Percentiles rank a stretch among this genome's conserved stretches.
These are phyloP conservation scores for Bretschneidera sinensis DNA, from an alignment of 345 rosid species.

Conservation along the genomic window DNA sequence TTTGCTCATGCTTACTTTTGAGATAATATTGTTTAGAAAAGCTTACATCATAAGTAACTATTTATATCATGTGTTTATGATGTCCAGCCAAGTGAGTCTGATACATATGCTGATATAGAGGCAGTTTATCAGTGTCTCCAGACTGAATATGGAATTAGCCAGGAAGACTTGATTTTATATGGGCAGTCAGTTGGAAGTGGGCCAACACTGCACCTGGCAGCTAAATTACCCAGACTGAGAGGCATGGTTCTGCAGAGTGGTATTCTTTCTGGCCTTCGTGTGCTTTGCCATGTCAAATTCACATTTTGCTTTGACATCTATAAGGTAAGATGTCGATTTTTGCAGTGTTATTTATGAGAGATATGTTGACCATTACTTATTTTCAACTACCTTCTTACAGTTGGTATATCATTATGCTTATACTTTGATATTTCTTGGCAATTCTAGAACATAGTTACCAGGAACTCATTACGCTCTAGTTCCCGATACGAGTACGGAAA, in stretches of 20 bases:
- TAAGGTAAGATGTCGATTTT: constrained; percentile 36
- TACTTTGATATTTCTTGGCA: too few relatives aligned
- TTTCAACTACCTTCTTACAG: not conserved
- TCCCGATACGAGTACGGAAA: too few relatives aligned
- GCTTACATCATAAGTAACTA: not conserved
- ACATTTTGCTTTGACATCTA: constrained; percentile 87
- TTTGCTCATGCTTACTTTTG: not conserved
- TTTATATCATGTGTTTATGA: constrained; percentile 9
- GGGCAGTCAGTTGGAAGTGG: constrained; percentile 99
- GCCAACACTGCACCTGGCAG: constrained; percentile 91
- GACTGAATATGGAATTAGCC: constrained; percentile 86
- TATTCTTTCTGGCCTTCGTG: constrained; percentile 99
- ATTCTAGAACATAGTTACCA: too few relatives aligned
- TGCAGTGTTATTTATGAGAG: not conserved
- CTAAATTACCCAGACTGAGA: constrained; percentile 90
- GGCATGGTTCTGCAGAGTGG: constrained; percentile 97
- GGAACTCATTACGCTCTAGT: too few relatives aligned
- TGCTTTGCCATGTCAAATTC: constrained; percentile 90
- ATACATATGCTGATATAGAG: constrained; percentile 96
- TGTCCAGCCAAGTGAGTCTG: constrained; percentile 83
- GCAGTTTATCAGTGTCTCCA: constrained; percentile 90
- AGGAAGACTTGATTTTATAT: constrained; percentile 86
- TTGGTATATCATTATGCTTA: not conserved
- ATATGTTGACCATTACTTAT: not conserved
- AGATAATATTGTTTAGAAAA: not conserved